Base-by-base conservation (phyloP, 495 filamentous ascomycete genomes). In the Tuber melanosporum region DNA sequence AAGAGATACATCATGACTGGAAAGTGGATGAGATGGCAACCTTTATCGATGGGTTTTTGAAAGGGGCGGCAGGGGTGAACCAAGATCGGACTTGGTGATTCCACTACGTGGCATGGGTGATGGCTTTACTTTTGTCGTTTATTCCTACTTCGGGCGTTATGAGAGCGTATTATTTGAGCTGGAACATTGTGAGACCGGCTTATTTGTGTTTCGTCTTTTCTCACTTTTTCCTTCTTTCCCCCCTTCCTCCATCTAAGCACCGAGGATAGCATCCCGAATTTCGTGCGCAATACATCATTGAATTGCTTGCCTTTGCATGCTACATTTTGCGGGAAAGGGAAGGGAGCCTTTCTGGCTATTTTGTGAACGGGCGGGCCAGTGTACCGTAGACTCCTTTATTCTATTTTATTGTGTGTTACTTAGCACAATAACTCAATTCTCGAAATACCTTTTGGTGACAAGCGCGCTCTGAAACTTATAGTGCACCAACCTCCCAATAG, bases 21-120 rank as follows among this genome's bases (percentile, higher is more conserved):
- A 74, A 75, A 26, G 78, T 80, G 19, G 78, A 80, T 20, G 78
- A 80, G 41, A 80, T 80, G 78, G 78, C 78, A 12, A 80, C 78
- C 6, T 80, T 80, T 66, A 71, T 80, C 43, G 78, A 80, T 17
- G 78, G 78, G 0, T 80, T 80, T 71, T 72, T 80, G 41, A 80
- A 76, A n/a, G 78, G 78, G 20, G 78, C 78, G 39, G 69, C 75
- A 41, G 75, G 57, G 26, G 4, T 26, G 57, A 36, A 14, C 26
- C 57, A 66, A 3, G 57, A 66, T 19, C 26, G 57, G 57, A 4
- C 57, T 36, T 66, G 57, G 57, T 66, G 57, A 62, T 32, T 62
- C 26, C n/a, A 32, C 32, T 62, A 9, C 57, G n/a, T 32, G n/a
- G 57, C 10, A 10, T 32, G 57, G 49, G 22, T 62, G 26, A 36